These are phyloP conservation scores for Maudiozyma turicensis DNA, from an alignment of 805 yeast species.

Conservation along the genomic window DNA sequence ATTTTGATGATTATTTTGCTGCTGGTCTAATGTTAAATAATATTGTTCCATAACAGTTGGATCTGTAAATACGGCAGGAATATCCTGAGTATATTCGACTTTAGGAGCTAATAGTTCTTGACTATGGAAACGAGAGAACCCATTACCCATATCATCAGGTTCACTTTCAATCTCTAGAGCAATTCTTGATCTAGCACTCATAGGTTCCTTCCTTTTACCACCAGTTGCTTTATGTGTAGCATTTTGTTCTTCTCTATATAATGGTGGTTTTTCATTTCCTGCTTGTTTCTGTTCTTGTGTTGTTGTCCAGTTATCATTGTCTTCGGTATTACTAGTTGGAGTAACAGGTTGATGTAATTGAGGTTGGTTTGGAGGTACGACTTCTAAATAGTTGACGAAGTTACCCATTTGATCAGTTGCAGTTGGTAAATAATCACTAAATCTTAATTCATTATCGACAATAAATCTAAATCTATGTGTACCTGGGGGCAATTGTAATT, in stretches of 20 bases:
- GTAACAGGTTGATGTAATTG: slow-evolving; percentile 14
- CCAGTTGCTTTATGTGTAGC: neutral
- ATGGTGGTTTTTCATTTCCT: neutral
- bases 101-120: slow-evolving; percentile 31
- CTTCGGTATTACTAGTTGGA: slow-evolving; percentile 12
- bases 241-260: slow-evolving; percentile 4
- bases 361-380: slow-evolving; percentile 34
- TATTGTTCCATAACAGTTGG: slow-evolving; percentile 84
- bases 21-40: slow-evolving; percentile 64
- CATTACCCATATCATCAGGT: slow-evolving; percentile 68
- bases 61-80: slow-evolving; percentile 78
- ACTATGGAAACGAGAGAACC: slow-evolving; percentile 68
- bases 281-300: neutral
- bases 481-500: slow-evolving; percentile 75
- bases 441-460: slow-evolving; percentile 84
- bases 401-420: slow-evolving; percentile 97
- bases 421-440: slow-evolving; percentile 83
- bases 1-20: slow-evolving; percentile 49
- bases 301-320: neutral
- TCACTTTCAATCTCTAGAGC: slow-evolving; percentile 30
- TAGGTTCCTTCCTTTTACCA: slow-evolving; percentile 7
- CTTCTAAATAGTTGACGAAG: slow-evolving; percentile 84
- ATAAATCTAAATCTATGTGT: slow-evolving; percentile 91
- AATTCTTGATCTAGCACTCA: slow-evolving; percentile 43
- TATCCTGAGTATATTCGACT: slow-evolving; percentile 47